Percentiles rank a stretch among this genome's conserved stretches.
Conservation (phyloP, 164 flowering plant genomes). For the Paratinospora sagittata region DNA sequence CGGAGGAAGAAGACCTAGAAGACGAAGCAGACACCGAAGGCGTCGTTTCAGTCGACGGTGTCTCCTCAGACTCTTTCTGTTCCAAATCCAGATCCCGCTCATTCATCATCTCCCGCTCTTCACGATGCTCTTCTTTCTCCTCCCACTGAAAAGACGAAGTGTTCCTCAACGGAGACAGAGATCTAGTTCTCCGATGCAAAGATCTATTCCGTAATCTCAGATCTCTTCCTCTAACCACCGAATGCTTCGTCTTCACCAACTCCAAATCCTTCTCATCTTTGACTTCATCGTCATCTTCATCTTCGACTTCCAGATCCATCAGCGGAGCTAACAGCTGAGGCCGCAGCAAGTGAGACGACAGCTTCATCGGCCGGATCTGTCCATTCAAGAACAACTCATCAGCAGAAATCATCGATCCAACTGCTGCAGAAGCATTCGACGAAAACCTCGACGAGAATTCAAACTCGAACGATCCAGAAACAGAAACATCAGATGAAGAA, state of each 20-base stretch:
- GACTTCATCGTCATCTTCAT: slow-evolving; percentile 26
- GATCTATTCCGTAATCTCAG: slow-evolving; percentile 36
- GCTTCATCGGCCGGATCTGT: slow-evolving; percentile 72
- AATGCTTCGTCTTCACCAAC: slow-evolving; percentile 11
- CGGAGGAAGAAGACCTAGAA: slow-evolving; percentile 35
- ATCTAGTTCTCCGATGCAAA: slow-evolving; percentile 50
- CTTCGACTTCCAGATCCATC: slow-evolving; percentile 42
- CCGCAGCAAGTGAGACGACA: slow-evolving; percentile 49
- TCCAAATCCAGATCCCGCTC: slow-evolving; percentile 10
- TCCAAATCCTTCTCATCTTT: slow-evolving; percentile 22
- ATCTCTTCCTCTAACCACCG: slow-evolving; percentile 43
- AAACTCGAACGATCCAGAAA: slow-evolving; percentile 39
- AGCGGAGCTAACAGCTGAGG: slow-evolving; percentile 50
- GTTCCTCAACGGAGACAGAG: slow-evolving; percentile 48
- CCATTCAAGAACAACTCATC: slow-evolving; percentile 75
- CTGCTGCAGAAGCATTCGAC: slow-evolving; percentile 9
- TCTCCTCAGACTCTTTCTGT: slow-evolving; percentile 12
- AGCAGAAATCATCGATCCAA: slow-evolving; percentile 58
- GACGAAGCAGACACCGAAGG: slow-evolving; percentile 39
- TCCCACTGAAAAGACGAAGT: slow-evolving; percentile 24
- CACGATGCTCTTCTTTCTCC: slow-evolving; percentile 20
- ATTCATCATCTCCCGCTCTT: slow-evolving; percentile 3
- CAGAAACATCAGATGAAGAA: background rate
- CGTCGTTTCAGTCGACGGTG: slow-evolving; percentile 21
- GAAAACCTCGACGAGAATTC: slow-evolving; percentile 50